These are phyloP conservation scores for Globisporangium cederbergense DNA, from an alignment of 352 stramenopile species.

Conservation along the genomic window DNA sequence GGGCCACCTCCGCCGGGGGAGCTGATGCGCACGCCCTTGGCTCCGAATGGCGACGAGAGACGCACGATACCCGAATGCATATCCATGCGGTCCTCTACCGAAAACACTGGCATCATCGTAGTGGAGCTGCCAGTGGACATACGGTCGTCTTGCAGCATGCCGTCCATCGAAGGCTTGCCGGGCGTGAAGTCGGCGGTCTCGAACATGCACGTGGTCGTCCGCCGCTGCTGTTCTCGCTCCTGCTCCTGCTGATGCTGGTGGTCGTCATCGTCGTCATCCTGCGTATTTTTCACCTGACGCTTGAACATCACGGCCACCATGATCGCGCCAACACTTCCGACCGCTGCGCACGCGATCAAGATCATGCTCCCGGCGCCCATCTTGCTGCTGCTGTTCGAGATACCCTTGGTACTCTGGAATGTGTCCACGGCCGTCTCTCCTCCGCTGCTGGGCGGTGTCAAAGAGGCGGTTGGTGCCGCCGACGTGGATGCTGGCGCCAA, in stretches of 20 bases:
- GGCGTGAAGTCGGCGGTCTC: conserved; percentile 18
- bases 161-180: conserved; percentile 10
- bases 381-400: neutral
- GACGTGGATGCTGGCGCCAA: neutral
- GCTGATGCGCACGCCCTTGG: conserved; percentile 13
- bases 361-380: neutral
- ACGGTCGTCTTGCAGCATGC: conserved; percentile 16
- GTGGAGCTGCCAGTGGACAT: conserved; percentile 12
- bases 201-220: conserved; percentile 15
- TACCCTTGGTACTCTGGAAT: conserved; percentile 10
- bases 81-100: conserved; percentile 8
- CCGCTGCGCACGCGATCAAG: neutral
- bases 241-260: conserved; percentile 2
- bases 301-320: conserved; percentile 16
- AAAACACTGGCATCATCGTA: conserved; percentile 15
- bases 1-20: neutral
- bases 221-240: conserved; percentile 4
- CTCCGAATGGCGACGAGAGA: conserved; percentile 17
- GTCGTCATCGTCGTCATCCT: conserved; percentile 11
- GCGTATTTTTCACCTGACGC: neutral
- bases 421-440: conserved; percentile 17
- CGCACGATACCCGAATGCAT: conserved; percentile 11
- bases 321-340: conserved; percentile 10
- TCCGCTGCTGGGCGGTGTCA: neutral
- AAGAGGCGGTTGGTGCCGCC: neutral